Evolutionary conservation across 139 green algal genomes (phyloP).

Genomic region (Micractinium conductrix): DNA sequence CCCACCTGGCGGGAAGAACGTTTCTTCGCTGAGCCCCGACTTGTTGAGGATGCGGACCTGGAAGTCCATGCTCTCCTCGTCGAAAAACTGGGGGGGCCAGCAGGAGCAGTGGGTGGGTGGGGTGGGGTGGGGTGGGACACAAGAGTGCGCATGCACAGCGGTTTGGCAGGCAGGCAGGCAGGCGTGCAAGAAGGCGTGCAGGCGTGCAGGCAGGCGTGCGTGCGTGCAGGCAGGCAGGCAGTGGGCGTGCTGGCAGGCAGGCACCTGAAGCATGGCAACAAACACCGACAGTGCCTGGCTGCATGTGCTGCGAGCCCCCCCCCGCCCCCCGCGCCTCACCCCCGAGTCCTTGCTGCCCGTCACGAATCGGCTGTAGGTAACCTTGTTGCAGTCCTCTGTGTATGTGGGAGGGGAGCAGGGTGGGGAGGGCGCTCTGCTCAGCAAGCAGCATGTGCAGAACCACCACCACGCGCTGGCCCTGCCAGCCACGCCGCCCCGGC

Average conservation of each 20-base stretch:
- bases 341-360: conserved; percentile 30
- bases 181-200: too few relatives aligned
- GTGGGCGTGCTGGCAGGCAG: too few relatives aligned
- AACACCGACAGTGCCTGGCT: too few relatives aligned
- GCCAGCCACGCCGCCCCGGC: neutral
- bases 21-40: conserved; percentile 70
- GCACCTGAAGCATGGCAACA: too few relatives aligned
- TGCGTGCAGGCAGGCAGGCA: too few relatives aligned
- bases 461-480: neutral
- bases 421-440: neutral
- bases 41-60: conserved; percentile 71
- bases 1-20: conserved; percentile 73
- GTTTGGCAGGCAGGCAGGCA: too few relatives aligned
- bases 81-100: conserved; percentile 61
- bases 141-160: too few relatives aligned
- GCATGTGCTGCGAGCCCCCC: too few relatives aligned
- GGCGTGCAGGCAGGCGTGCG: too few relatives aligned
- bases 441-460: neutral
- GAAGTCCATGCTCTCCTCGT: conserved; percentile 74
- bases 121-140: neutral
- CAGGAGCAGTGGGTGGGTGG: neutral
- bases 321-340: neutral
- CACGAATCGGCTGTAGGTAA: conserved; percentile 51
- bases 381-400: conserved; percentile 32
- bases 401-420: too few relatives aligned